Conservation (phyloP, 805 yeast genomes). For the Sungouiella thailandica region DNA sequence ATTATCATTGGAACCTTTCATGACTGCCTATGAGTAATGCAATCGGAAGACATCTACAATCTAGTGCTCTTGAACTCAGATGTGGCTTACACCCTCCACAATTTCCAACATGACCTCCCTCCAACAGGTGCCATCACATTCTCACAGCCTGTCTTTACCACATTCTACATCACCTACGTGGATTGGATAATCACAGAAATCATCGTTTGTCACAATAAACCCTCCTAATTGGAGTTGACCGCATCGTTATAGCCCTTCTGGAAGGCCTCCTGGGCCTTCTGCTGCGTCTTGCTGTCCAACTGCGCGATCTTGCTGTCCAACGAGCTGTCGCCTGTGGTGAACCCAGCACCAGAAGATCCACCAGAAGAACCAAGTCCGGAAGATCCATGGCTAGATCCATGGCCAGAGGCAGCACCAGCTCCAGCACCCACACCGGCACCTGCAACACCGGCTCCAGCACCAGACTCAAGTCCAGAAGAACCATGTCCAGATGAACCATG, state of each 20-base stretch:
- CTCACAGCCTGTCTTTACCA: no score
- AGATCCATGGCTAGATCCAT: slow-evolving; percentile 1
- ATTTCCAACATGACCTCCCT: no score
- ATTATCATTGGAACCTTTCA: no score
- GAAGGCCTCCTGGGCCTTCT: slow-evolving; percentile 38
- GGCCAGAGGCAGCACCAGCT: slow-evolving; percentile 2
- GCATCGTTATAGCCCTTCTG: slow-evolving; percentile 38
- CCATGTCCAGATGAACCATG: slow-evolving; percentile 8
- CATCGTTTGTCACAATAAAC: no score
- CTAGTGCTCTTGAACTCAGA: no score
- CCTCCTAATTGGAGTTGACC: slow-evolving; percentile 5
- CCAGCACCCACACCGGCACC: slow-evolving; percentile 6
- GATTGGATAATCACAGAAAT: no score
- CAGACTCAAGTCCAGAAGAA: slow-evolving; percentile 1
- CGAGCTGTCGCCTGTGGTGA: slow-evolving; percentile 32
- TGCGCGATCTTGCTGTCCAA: slow-evolving; percentile 32
- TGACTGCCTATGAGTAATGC: no score
- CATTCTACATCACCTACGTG: no score
- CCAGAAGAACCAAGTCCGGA: slow-evolving; percentile 4
- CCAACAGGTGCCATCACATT: no score
- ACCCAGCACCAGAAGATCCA: slow-evolving; percentile 9
- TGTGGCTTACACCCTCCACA: no score
- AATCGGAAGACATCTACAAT: no score
- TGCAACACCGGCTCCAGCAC: background rate
- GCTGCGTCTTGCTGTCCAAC: slow-evolving; percentile 30